Conservation (phyloP, 331 rosid species). For the Quercus phellos region DNA sequence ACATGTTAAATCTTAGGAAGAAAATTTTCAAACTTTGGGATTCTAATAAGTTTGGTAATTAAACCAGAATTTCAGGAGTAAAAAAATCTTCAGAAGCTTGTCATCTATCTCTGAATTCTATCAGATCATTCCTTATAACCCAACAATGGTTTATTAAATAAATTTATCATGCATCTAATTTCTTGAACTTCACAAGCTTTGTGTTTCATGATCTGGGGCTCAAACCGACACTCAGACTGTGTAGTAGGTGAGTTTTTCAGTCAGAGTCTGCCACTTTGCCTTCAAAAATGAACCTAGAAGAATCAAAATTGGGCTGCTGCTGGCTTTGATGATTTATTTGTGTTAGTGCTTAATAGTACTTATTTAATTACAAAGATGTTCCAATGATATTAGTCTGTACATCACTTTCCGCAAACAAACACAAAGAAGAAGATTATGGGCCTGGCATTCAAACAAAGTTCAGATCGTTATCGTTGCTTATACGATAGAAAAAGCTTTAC, state of each 20-base stretch:
- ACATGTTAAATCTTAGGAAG: conserved; percentile 40
- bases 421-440: conserved; percentile 14
- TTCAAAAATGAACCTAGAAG: conserved; percentile 8
- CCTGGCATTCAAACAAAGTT: conserved; percentile 34
- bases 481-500: conserved; percentile 10
- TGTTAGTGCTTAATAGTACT: conserved; percentile 19
- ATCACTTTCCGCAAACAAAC: conserved; percentile 37
- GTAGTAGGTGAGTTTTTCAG: conserved; percentile 23
- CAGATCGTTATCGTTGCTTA: conserved; percentile 26
- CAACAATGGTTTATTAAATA: not conserved
- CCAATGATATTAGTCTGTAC: conserved; percentile 37
- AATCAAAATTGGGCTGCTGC: conserved; percentile 20
- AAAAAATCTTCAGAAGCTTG: conserved; percentile 28
- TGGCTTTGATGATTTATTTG: conserved; percentile 27
- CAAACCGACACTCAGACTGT: not conserved
- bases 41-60: conserved; percentile 14
- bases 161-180: not conserved
- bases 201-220: conserved; percentile 16
- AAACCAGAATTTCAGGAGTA: conserved; percentile 43
- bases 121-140: conserved; percentile 25
- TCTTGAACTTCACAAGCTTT: not conserved
- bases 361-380: conserved; percentile 16
- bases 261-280: not conserved
- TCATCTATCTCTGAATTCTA: conserved; percentile 27
- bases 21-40: conserved; percentile 36